These are phyloP conservation scores for Usnea hakonensis DNA, from an alignment of 495 filamentous ascomycete species.

Conservation along the genomic window DNA sequence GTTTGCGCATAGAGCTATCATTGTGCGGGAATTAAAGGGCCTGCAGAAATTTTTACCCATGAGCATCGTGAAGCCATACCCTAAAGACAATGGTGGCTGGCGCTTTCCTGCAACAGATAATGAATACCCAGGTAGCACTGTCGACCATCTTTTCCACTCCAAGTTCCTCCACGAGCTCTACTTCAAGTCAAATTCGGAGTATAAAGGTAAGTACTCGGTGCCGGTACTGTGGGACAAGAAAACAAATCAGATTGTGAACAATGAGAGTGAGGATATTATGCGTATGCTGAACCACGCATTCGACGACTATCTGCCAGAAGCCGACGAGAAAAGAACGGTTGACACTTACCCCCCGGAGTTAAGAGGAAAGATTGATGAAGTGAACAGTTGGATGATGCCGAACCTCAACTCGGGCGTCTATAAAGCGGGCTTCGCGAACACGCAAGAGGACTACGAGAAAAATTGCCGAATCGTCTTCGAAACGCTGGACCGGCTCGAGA, in stretches of 20 bases:
- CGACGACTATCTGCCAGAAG: slow-evolving; percentile 32
- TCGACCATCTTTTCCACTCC: slow-evolving; percentile 43
- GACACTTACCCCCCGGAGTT: slow-evolving; percentile 42
- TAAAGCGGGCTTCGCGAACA: slow-evolving; percentile 45
- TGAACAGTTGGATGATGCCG: slow-evolving; percentile 39
- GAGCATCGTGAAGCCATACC: slow-evolving; percentile 65
- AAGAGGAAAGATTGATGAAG: slow-evolving; percentile 35
- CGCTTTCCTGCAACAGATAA: slow-evolving; percentile 39
- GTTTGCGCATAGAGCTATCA: slow-evolving; percentile 62
- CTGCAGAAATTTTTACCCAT: slow-evolving; percentile 62
- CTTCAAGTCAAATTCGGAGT: slow-evolving; percentile 43
- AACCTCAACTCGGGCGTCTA: slow-evolving; percentile 47
- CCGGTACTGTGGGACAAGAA: slow-evolving; percentile 51
- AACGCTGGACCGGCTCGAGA: slow-evolving; percentile 46
- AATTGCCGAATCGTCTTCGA: slow-evolving; percentile 40
- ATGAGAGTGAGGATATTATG: slow-evolving; percentile 47
- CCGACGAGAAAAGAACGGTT: slow-evolving; percentile 24
- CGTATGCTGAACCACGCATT: slow-evolving; percentile 45
- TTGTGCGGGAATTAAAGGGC: slow-evolving; percentile 68
- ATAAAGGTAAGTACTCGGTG: slow-evolving; percentile 48
- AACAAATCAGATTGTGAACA: slow-evolving; percentile 40
- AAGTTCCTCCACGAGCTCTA: slow-evolving; percentile 46
- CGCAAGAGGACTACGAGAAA: slow-evolving; percentile 41
- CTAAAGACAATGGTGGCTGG: slow-evolving; percentile 50
- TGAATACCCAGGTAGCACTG: slow-evolving; percentile 44